These are phyloP conservation scores for Basipetospora chlamydospora DNA, from an alignment of 2,329 filamentous ascomycete genomes.

Conservation along the genomic window DNA sequence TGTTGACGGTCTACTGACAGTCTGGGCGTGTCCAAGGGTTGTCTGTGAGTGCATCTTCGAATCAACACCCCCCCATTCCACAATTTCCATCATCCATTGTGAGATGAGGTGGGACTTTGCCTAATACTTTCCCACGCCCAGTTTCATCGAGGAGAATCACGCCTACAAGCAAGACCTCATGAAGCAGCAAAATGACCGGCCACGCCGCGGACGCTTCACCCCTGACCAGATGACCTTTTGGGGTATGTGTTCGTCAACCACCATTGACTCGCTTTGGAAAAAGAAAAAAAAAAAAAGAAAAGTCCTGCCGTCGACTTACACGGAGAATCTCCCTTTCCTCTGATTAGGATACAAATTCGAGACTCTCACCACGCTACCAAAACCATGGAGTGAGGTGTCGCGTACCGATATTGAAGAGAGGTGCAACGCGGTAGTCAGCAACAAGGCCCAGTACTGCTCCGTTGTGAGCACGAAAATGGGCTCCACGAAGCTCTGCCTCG, in stretches of 20 bases:
- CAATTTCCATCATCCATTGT: too few species aligned
- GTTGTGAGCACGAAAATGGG: conserved; percentile 82
- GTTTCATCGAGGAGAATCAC: conserved; percentile 89
- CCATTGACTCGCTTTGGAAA: too few species aligned
- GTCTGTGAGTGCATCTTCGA: conserved; percentile 31
- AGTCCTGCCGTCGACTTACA: neutral
- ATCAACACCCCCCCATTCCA: too few species aligned
- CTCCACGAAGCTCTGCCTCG: conserved; percentile 58
- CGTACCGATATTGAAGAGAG: conserved; percentile 69
- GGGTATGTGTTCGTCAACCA: conserved; percentile 37
- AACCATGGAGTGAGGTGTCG: conserved; percentile 56
- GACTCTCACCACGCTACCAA: conserved; percentile 61
- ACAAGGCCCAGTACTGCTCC: conserved; percentile 90
- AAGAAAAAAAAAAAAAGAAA: too few species aligned
- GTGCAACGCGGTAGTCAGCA: conserved; percentile 60
- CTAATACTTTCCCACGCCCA: too few species aligned
- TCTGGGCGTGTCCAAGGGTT: conserved; percentile 23
- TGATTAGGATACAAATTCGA: conserved; percentile 87
- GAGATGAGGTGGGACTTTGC: too few species aligned
- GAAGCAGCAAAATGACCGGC: conserved; percentile 35
- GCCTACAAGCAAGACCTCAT: conserved; percentile 51
- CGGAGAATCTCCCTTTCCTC: conserved; percentile 3
- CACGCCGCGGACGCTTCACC: conserved; percentile 27
- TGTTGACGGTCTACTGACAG: neutral
- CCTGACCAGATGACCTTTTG: conserved; percentile 84